phyloP scores from a whole-genome alignment of 257 asterid species.

The Petrea volubilis region DNA sequence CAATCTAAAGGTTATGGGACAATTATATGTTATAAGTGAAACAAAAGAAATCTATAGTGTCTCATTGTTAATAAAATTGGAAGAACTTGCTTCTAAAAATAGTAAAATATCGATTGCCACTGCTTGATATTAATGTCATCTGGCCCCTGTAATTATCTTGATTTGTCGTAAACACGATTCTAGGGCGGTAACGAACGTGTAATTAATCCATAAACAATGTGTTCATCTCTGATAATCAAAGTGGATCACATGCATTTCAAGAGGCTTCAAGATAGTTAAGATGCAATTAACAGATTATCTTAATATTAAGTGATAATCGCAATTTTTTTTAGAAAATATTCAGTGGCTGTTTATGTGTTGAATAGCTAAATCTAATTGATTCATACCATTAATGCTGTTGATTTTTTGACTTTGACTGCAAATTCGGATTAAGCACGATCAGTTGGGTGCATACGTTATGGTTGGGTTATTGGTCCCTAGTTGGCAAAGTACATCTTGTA shows the following conservation, averaged over 20 bases:
- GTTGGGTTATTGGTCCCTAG: no score
- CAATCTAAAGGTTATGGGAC: no score
- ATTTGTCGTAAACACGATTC: neutral
- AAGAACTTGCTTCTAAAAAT: neutral
- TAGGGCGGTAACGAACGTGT: neutral
- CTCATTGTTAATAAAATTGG: neutral
- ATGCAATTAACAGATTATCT: neutral
- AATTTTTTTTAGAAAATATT: neutral
- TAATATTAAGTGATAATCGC: conserved; percentile 4
- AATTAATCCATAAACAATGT: neutral
- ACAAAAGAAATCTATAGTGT: neutral
- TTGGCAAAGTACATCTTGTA: no score
- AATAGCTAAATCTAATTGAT: neutral
- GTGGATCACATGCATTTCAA: conserved; percentile 8
- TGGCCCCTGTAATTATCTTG: neutral
- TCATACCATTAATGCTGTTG: neutral
- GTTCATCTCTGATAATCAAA: conserved; percentile 17
- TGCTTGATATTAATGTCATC: neutral
- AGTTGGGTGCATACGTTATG: no score
- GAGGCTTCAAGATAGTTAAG: neutral
- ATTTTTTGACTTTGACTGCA: conserved; percentile 4
- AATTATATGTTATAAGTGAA: no score
- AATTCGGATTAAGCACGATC: no score
- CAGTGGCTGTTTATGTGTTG: conserved; percentile 9
- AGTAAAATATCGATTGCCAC: neutral